Evolutionary conservation across 2,329 filamentous ascomycete species (phyloP).

Genomic region (Ciborinia camelliae): DNA sequence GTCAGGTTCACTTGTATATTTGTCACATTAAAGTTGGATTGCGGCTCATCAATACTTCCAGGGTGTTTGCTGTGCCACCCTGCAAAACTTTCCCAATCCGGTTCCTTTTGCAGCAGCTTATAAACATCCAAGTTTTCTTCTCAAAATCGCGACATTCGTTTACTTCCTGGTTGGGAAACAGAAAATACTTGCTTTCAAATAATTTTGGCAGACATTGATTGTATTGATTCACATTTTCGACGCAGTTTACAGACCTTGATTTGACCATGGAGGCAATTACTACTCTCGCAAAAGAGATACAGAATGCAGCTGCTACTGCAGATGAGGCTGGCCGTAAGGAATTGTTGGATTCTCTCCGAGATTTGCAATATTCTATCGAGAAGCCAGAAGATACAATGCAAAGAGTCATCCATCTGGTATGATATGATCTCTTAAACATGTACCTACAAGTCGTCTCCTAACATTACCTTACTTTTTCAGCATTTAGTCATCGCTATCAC

Average conservation of each 20-base stretch:
- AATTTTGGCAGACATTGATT: neutral
- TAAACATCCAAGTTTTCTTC: no score
- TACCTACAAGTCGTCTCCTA: neutral
- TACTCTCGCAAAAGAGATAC: neutral
- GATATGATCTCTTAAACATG: neutral
- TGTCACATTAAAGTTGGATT: no score
- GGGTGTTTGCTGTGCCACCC: no score
- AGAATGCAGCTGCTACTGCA: neutral
- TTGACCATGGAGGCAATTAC: neutral
- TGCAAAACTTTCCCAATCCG: no score
- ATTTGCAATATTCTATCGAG: conserved; percentile 12
- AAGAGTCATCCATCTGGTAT: conserved; percentile 4
- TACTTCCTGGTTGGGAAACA: neutral
- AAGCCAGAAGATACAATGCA: conserved; percentile 16
- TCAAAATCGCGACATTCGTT: no score
- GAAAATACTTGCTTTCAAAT: no score
- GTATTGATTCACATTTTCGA: neutral
- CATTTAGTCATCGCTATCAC: conserved; percentile 2
- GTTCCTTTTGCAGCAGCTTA: no score
- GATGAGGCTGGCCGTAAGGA: conserved; percentile 1
- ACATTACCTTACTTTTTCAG: neutral
- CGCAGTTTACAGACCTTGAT: fast-evolving
- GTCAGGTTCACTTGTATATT: no score
- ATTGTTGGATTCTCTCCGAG: neutral
- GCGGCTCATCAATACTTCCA: no score